Evolutionary conservation across 1,284 basidiomycete species (phyloP).

Genomic region (Psilocybe mexicana): DNA sequence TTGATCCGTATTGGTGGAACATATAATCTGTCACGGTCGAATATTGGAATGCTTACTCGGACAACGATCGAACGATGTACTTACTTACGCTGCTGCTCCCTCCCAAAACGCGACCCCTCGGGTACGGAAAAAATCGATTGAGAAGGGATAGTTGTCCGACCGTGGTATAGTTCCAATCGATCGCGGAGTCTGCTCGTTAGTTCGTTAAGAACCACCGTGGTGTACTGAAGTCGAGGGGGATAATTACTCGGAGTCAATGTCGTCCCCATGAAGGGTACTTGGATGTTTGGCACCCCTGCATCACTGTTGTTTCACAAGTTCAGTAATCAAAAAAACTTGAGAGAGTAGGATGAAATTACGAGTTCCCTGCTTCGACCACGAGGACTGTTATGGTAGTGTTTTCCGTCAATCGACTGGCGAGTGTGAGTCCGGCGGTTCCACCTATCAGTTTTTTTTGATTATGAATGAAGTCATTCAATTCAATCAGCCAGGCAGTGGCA

Average conservation of each 20-base stretch:
- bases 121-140: background rate
- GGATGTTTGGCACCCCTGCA: background rate
- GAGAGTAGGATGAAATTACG: background rate
- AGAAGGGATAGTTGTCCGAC: background rate
- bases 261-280: constrained; percentile 1
- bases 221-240: background rate
- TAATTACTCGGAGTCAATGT: background rate
- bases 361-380: constrained; percentile 1
- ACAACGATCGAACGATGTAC: background rate
- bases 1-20: background rate
- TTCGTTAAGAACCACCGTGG: background rate
- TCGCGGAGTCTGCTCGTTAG: background rate
- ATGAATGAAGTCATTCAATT: background rate
- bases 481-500: background rate
- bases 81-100: constrained; percentile 2
- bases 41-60: background rate
- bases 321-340: background rate
- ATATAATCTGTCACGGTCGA: background rate
- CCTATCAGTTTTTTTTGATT: background rate
- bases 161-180: background rate
- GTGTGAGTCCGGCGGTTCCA: background rate
- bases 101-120: background rate
- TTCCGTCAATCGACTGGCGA: background rate
- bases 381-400: background rate
- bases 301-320: background rate